Evolutionary conservation across 768 basidiomycete genomes (phyloP), one percentile per base, ranked within the genome.

Genomic region (Podaxis sp.): DNA sequence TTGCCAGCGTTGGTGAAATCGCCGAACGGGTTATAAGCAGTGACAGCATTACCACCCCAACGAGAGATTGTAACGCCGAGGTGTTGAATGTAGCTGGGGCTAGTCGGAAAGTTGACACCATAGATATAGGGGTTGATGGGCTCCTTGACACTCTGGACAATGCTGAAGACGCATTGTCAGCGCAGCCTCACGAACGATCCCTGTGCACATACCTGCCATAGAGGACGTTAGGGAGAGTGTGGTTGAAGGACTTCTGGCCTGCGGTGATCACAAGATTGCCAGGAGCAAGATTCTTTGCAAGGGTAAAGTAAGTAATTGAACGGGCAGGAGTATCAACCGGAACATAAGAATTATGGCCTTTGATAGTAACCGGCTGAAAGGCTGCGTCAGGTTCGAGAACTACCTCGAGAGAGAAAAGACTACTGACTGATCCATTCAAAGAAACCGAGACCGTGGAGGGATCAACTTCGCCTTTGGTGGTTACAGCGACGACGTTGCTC

Each of bases 21-120:
- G 17, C 81, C 82, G 55, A 76, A 73, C 1, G 81, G 81, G 64
- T 84, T 84, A 68, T 84, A 84, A 3, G 83, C 80, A 4, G 82
- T 84, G 4, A 82, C 82, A 22, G 83, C 81, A 62, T 82, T 83
- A 46, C 83, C 83, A 58, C 83, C 83, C 83, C 83, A 84, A 46
- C 83, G 79, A 53, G 78, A 78, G 56, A 84, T 74, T 6, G 82
- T 79, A 4, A 82, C 74, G 56, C 84, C 84, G 20, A 84, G 73
- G 59, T 79, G 73, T 41, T 80, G 66, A 63, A 85, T 78, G 68
- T 83, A 83, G 55, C 70, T 67, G 8, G 78, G 77, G 56, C 69
- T 74, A 0, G 81, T 76, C 1, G 84, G 83, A 76, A 82, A 85
- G 70, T 84, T 84, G 63, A 84, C 80, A 52, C 84, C 84, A 62